Evolutionary conservation across 768 basidiomycete genomes (phyloP).

Genomic region (Auriscalpium microsporum): DNA sequence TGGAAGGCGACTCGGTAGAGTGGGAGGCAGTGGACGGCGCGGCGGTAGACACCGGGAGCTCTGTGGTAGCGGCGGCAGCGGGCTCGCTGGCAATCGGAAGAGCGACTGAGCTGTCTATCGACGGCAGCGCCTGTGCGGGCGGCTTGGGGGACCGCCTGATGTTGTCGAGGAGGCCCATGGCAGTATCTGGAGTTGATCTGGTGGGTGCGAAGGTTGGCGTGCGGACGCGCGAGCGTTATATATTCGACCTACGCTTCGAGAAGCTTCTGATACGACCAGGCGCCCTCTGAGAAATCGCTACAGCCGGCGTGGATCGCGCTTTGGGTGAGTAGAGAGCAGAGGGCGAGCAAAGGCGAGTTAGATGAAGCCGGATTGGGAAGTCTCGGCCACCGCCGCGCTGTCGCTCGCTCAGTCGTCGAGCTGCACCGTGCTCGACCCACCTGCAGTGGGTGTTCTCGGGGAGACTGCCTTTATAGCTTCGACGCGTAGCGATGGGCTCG

Average conservation of each 20-base stretch:
- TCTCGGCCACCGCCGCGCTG: too few relatives aligned
- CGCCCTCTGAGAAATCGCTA: not conserved
- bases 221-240: not conserved
- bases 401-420: too few relatives aligned
- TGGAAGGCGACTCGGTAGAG: not conserved
- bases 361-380: too few relatives aligned
- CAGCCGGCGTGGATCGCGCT: too few relatives aligned
- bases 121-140: not conserved
- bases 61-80: not conserved
- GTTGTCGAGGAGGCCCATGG: not conserved
- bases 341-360: too few relatives aligned
- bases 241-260: not conserved
- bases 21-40: not conserved
- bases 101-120: not conserved
- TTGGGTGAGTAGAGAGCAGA: too few relatives aligned
- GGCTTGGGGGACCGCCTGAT: not conserved
- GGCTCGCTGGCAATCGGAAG: not conserved
- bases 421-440: too few relatives aligned
- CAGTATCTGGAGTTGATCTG: not conserved
- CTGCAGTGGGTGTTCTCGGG: too few relatives aligned
- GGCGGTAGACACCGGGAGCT: not conserved
- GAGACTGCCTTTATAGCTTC: too few relatives aligned
- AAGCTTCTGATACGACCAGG: not conserved
- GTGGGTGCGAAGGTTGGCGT: not conserved
- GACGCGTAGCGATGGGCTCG: too few relatives aligned